These are phyloP conservation scores for Litchi chinensis DNA, from an alignment of 345 rosid genomes.

Conservation along the genomic window DNA sequence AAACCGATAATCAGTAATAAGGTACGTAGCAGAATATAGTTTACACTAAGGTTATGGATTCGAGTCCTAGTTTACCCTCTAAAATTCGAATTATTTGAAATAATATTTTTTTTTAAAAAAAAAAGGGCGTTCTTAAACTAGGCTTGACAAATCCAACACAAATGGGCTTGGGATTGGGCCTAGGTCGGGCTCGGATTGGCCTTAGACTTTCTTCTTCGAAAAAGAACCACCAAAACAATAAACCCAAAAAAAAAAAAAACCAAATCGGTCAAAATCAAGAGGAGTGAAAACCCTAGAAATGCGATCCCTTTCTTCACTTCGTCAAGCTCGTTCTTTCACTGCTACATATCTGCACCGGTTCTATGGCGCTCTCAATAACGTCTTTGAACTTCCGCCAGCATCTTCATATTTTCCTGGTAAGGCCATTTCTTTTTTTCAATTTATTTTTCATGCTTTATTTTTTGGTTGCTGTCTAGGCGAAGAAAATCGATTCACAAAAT, in stretches of 20 bases:
- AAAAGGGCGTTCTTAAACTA: too few relatives aligned
- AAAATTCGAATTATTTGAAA: too few relatives aligned
- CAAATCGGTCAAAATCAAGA: neutral
- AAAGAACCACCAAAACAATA: too few relatives aligned
- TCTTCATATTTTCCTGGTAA: conserved; percentile 39
- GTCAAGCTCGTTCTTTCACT: conserved; percentile 33
- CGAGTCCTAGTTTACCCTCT: too few relatives aligned
- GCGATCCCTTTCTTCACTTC: conserved; percentile 29
- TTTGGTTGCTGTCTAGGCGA: neutral
- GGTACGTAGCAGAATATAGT: too few relatives aligned
- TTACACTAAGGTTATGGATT: too few relatives aligned
- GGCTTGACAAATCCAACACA: neutral
- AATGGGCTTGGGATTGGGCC: neutral
- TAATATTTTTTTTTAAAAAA: too few relatives aligned
- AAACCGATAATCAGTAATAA: too few relatives aligned
- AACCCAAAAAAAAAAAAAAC: neutral
- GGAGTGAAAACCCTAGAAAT: conserved; percentile 22
- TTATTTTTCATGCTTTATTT: neutral
- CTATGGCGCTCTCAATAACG: conserved; percentile 26
- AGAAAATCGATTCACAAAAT: neutral
- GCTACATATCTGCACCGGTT: conserved; percentile 32
- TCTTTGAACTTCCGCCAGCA: conserved; percentile 19
- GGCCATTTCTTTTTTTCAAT: conserved; percentile 5
- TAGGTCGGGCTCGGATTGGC: neutral
- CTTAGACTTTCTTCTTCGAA: neutral